Conservation (phyloP, 106 monocot species). For the Dioscorea dumetorum region DNA sequence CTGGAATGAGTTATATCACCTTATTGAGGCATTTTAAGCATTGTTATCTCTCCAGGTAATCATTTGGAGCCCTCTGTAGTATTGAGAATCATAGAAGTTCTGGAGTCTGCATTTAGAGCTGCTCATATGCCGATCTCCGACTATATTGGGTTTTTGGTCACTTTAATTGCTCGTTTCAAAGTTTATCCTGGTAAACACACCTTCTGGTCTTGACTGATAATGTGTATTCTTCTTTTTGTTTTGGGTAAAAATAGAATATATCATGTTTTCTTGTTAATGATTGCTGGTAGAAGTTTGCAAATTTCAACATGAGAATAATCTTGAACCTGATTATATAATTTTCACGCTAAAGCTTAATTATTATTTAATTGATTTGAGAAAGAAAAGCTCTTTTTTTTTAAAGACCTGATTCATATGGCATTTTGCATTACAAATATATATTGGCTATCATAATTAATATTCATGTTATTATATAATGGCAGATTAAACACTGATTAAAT, state of each 20-base stretch:
- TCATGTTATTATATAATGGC: too few relatives aligned
- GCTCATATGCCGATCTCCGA: conserved; percentile 52
- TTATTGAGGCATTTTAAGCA: not conserved
- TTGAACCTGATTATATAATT: not conserved
- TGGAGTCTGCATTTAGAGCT: conserved; percentile 62
- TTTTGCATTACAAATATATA: too few relatives aligned
- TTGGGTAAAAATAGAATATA: too few relatives aligned
- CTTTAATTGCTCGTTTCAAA: conserved; percentile 53
- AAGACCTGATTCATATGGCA: too few relatives aligned
- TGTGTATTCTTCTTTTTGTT: not conserved
- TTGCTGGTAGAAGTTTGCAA: not conserved
- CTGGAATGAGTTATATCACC: not conserved
- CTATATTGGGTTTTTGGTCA: conserved; percentile 58
- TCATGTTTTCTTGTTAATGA: not conserved
- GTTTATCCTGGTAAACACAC: conserved; percentile 43
- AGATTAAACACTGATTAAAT: too few relatives aligned
- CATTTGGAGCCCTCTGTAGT: conserved; percentile 31
- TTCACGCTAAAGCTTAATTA: not conserved
- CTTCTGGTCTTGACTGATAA: not conserved
- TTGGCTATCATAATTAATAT: too few relatives aligned
- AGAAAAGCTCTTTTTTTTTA: too few relatives aligned
- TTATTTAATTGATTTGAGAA: too few relatives aligned
- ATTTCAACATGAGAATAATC: not conserved
- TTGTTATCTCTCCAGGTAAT: conserved; percentile 25
- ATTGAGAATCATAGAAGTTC: conserved; percentile 55